phyloP scores from a whole-genome alignment of 805 yeast species.

The Candida glaebosa region DNA sequence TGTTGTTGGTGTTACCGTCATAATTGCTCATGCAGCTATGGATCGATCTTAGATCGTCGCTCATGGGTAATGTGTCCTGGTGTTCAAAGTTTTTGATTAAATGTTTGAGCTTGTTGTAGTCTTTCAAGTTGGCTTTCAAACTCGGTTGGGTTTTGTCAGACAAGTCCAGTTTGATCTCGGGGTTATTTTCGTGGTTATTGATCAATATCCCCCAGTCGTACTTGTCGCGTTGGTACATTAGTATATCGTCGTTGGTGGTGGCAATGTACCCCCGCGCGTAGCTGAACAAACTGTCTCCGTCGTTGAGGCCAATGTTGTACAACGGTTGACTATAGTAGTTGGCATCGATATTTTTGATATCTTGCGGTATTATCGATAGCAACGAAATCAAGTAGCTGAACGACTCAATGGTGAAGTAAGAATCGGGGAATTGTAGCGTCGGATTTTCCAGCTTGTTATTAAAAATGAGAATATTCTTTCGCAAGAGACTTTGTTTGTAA shows the following conservation, averaged over 20 bases:
- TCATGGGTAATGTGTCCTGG: not conserved
- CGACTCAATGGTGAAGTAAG: constrained; percentile 25
- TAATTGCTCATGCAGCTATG: constrained; percentile 2
- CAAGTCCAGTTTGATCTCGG: not conserved
- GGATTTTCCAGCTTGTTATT: constrained; percentile 11
- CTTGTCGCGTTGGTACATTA: constrained; percentile 48
- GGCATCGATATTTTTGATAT: constrained; percentile 28
- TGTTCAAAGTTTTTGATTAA: constrained; percentile 1
- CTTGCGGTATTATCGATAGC: constrained; percentile 62
- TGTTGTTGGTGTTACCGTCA: constrained; percentile 3
- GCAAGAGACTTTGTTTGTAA: constrained; percentile 59
- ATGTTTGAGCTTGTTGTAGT: constrained; percentile 32
- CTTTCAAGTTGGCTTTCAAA: constrained; percentile 30
- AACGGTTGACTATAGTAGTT: constrained; percentile 42
- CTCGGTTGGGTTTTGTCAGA: not conserved
- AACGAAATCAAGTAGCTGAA: constrained; percentile 58
- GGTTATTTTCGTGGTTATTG: constrained; percentile 11
- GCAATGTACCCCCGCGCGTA: constrained; percentile 46
- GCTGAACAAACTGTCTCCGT: constrained; percentile 11
- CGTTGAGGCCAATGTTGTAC: constrained; percentile 58
- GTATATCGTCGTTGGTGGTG: constrained; percentile 63
- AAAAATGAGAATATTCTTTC: constrained; percentile 53
- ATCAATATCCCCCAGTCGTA: constrained; percentile 45
- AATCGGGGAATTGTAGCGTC: not conserved
- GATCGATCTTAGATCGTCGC: constrained; percentile 23